Base-by-base conservation (phyloP, 495 filamentous ascomycete genomes). In the Astrothelium macrocarpum region DNA sequence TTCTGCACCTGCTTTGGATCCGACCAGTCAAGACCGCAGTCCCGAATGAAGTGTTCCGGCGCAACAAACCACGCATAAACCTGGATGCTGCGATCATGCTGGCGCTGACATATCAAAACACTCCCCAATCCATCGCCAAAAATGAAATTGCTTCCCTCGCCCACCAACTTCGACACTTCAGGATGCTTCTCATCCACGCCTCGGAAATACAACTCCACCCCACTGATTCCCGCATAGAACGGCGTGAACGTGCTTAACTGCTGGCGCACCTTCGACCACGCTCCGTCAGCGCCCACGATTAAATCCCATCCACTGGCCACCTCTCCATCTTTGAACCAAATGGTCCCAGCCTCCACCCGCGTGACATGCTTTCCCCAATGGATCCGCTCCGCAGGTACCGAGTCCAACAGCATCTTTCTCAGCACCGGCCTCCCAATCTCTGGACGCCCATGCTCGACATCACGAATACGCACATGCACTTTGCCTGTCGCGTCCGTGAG, bases 241-340 rank as follows among this genome's bases (percentile, higher is more conserved):
- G 83, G 85, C 63, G 70, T 67, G 31, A 73, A 70, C 36, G 76
- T 67, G 2, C 78, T 81, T 34, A 87, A 68, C 5, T 79, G 39
- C 0, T 66, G 67, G 29, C 85, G 78, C 3, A 83, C 77, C 58
- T 76, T 76, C 12, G 78, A 81, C 81, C 84, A 86, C 16, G 84
- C 82, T 10, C 85, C 85, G 63, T 87, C 85, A 2, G 84, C 84
- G 12, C 85, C 85, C 36, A 87, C 75, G 0, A 87, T 75, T 0
- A 87, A 72, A 66, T 84, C 79, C 64, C 80, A 82, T 0, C 67
- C 72, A 9, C 23, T 23, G 53, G 71, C 72, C 1, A 66, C 61
- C 4, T 39, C 29, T 0, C 70, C 71, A 34, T 75, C 65, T 12
- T 53, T 66, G n/a, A 77, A 73, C 16, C 69, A 65, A 5, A 77